Percentiles rank a stretch among this genome's conserved stretches.
Conservation (phyloP, 1,139 yeast genomes). For the Nematodospora anomalae region DNA sequence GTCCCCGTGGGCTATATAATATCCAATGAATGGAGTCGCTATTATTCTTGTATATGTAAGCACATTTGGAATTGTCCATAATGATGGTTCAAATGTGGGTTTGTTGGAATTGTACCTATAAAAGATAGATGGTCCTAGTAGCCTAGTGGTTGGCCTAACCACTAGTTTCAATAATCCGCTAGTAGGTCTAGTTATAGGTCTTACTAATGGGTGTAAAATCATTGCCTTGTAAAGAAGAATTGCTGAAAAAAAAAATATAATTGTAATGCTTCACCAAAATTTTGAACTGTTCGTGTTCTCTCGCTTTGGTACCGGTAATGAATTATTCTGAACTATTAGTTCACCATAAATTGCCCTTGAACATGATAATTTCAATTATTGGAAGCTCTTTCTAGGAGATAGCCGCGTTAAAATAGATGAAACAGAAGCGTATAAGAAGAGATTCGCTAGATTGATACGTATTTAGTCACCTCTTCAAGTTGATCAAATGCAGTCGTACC, state of each 20-base stretch:
- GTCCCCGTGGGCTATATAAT: conserved; percentile 63
- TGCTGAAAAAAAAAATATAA: too few species aligned
- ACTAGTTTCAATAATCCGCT: conserved; percentile 1
- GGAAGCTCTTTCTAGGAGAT: too few species aligned
- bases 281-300: too few species aligned
- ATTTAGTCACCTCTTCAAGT: too few species aligned
- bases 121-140: background rate
- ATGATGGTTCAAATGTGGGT: conserved; percentile 3
- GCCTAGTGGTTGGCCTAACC: background rate
- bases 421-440: too few species aligned
- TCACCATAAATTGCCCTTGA: too few species aligned
- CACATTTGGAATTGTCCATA: conserved; percentile 72
- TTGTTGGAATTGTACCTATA: background rate
- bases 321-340: too few species aligned
- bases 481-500: too few species aligned
- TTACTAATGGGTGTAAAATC: conserved; percentile 4
- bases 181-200: background rate
- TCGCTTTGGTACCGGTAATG: too few species aligned
- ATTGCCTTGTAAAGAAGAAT: background rate
- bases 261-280: background rate
- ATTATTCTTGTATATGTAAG: conserved; percentile 76
- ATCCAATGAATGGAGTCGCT: conserved; percentile 83
- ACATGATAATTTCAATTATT: too few species aligned
- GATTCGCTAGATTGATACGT: too few species aligned
- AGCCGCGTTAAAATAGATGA: too few species aligned